phyloP scores from a whole-genome alignment of 2,329 filamentous ascomycete genomes.

The Akanthomyces lecanii region DNA sequence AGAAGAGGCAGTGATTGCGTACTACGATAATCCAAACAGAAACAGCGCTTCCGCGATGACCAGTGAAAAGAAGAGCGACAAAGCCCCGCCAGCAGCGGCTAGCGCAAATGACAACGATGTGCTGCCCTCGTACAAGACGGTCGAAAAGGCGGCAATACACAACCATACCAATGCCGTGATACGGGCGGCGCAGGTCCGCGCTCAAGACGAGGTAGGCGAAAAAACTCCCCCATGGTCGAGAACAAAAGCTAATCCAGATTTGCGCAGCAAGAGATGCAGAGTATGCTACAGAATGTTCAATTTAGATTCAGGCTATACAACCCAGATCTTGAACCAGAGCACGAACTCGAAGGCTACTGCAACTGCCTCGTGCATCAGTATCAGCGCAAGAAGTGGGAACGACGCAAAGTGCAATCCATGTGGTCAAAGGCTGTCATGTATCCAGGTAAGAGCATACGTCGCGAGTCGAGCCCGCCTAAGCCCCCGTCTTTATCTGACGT shows the following conservation, averaged over 20 bases:
- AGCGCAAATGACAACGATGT: not conserved
- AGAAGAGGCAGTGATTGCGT: not conserved
- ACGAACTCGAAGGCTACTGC: slow-evolving; percentile 38
- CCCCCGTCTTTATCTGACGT: not conserved
- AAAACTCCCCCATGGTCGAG: not conserved
- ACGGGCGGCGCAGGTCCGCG: slow-evolving; percentile 33
- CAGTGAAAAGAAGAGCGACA: not conserved
- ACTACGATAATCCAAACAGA: slow-evolving; percentile 3
- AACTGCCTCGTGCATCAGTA: slow-evolving; percentile 38
- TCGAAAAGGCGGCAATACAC: slow-evolving; percentile 16
- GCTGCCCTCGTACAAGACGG: slow-evolving; percentile 5
- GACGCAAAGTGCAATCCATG: slow-evolving; percentile 34
- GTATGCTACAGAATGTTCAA: slow-evolving; percentile 37
- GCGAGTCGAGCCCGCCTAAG: too few species aligned
- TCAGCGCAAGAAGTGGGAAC: slow-evolving; percentile 30
- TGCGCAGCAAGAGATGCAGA: slow-evolving; percentile 40
- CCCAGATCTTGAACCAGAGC: slow-evolving; percentile 43
- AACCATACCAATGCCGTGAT: slow-evolving; percentile 37
- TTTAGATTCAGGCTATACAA: slow-evolving; percentile 39
- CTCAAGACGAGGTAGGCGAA: slow-evolving; percentile 33
- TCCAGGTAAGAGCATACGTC: slow-evolving; percentile 26
- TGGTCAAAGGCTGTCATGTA: slow-evolving; percentile 46
- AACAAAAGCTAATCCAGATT: not conserved
- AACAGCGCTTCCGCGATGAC: not conserved
- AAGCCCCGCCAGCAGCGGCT: not conserved